A percentile compares a stretch with the other conserved stretches of the same genome.
Evolutionary conservation across 2,329 filamentous ascomycete species (phyloP).

Genomic region (Clonostachys byssicola): DNA sequence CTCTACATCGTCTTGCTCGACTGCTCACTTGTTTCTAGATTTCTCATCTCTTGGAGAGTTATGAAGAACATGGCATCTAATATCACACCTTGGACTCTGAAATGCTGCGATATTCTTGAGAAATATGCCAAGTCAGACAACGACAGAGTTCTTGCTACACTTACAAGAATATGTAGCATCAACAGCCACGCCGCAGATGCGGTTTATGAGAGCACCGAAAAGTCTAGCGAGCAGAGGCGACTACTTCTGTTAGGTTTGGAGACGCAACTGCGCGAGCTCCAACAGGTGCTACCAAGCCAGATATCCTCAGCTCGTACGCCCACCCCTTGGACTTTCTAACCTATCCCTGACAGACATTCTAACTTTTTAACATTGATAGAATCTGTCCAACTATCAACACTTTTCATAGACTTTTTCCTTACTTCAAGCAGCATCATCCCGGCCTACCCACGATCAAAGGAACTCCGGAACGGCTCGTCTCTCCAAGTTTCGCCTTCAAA

Average conservation of each 20-base stretch:
- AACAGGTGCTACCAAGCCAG: conserved; percentile 21
- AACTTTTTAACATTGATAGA: conserved; percentile 5
- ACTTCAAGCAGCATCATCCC: background rate
- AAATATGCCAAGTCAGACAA: conserved; percentile 23
- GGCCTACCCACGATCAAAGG: no score
- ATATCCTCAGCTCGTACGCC: no score
- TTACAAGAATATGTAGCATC: conserved; percentile 34
- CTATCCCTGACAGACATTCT: no score
- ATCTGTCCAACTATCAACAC: conserved; percentile 19
- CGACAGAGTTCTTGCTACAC: conserved; percentile 37
- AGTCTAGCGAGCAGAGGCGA: conserved; percentile 30
- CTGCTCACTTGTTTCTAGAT: conserved; percentile 16
- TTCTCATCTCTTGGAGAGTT: conserved; percentile 30
- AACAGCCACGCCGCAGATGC: conserved; percentile 28
- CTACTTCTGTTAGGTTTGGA: conserved; percentile 44
- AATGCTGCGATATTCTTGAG: conserved; percentile 39
- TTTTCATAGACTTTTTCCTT: conserved; percentile 32
- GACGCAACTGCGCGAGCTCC: conserved; percentile 36
- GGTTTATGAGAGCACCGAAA: conserved; percentile 14
- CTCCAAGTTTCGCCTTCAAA: no score
- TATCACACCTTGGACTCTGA: conserved; percentile 36
- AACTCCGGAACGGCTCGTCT: no score
- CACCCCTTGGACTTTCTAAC: no score
- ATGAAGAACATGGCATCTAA: conserved; percentile 16
- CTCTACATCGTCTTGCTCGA: background rate